A percentile compares a stretch with the other conserved stretches of the same genome.
These are phyloP conservation scores for Coemansia asiatica DNA, from an alignment of 192 early-diverging fungal species.

Conservation along the genomic window DNA sequence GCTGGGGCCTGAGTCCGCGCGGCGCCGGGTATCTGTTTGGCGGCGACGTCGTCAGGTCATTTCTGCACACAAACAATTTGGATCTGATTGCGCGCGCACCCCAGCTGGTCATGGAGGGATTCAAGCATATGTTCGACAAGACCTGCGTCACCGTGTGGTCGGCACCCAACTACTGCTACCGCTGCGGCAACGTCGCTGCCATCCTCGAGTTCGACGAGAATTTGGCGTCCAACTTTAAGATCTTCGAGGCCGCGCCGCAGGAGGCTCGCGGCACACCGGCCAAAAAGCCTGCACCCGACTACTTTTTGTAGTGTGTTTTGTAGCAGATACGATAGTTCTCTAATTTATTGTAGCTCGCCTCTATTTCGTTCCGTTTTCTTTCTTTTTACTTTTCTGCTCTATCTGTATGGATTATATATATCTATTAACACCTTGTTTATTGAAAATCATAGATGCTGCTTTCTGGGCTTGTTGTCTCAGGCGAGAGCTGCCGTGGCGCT, in stretches of 20 bases:
- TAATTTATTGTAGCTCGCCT: no score
- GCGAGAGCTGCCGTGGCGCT: not conserved
- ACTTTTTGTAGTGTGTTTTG: slow-evolving; percentile 82
- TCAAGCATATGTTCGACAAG: slow-evolving; percentile 95
- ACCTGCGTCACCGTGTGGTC: slow-evolving; percentile 98
- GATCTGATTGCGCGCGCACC: slow-evolving; percentile 92
- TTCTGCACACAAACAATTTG: slow-evolving; percentile 80
- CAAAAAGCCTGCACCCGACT: slow-evolving; percentile 89
- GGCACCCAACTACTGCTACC: slow-evolving; percentile 99
- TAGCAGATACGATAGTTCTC: no score
- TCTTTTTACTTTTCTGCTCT: not conserved
- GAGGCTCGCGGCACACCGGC: slow-evolving; percentile 77
- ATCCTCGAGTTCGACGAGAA: slow-evolving; percentile 94
- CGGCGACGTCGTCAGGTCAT: slow-evolving; percentile 81
- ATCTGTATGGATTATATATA: not conserved
- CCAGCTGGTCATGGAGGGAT: slow-evolving; percentile 97
- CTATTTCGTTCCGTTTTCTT: not conserved
- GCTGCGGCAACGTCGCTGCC: slow-evolving; percentile 98
- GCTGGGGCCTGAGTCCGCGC: slow-evolving; percentile 95
- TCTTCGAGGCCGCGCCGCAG: slow-evolving; percentile 92
- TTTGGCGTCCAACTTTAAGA: slow-evolving; percentile 82
- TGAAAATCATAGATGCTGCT: not conserved
- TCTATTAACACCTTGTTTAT: not conserved
- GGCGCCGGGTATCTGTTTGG: slow-evolving; percentile 99
- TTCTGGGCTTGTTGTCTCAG: no score